These are phyloP conservation scores for Candida maesae DNA, from an alignment of 805 yeast genomes.

Conservation along the genomic window DNA sequence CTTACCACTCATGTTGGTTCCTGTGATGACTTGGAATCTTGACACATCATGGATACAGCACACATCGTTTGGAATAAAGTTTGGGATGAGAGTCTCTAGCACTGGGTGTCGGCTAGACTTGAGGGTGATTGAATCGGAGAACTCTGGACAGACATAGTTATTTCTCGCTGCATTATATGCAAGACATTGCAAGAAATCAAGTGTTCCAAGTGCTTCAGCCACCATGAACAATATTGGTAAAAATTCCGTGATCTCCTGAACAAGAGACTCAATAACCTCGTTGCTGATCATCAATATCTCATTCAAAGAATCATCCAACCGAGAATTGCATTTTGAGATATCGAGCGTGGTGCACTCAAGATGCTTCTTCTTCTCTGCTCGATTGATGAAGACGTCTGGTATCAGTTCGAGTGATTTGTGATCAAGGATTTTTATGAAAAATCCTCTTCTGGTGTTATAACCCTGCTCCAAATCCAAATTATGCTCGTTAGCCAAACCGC, in stretches of 20 bases:
- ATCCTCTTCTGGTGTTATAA: conserved; percentile 37
- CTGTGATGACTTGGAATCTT: conserved; percentile 47
- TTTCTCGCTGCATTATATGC: conserved; percentile 27
- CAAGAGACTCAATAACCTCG: conserved; percentile 32
- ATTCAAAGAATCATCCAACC: conserved; percentile 35
- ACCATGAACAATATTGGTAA: conserved; percentile 38
- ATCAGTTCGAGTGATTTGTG: conserved; percentile 18
- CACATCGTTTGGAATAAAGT: conserved; percentile 38
- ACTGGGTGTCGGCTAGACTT: conserved; percentile 41
- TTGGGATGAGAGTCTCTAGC: conserved; percentile 29
- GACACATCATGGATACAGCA: conserved; percentile 33
- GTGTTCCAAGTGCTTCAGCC: conserved; percentile 39
- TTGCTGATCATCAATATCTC: conserved; percentile 43
- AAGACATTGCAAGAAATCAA: conserved; percentile 38
- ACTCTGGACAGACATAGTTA: conserved; percentile 34
- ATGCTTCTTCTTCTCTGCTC: conserved; percentile 26
- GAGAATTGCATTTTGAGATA: conserved; percentile 37
- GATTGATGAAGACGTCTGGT: conserved; percentile 35
- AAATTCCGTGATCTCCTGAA: conserved; percentile 25
- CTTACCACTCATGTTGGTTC: conserved; percentile 64
- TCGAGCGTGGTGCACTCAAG: conserved; percentile 40
- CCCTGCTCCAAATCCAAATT: conserved; percentile 28
- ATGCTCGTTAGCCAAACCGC: conserved; percentile 23
- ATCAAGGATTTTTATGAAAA: conserved; percentile 32
- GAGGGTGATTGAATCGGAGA: conserved; percentile 30